Base-by-base conservation (phyloP, 352 stramenopile genomes). In the Pythium angustatum region DNA sequence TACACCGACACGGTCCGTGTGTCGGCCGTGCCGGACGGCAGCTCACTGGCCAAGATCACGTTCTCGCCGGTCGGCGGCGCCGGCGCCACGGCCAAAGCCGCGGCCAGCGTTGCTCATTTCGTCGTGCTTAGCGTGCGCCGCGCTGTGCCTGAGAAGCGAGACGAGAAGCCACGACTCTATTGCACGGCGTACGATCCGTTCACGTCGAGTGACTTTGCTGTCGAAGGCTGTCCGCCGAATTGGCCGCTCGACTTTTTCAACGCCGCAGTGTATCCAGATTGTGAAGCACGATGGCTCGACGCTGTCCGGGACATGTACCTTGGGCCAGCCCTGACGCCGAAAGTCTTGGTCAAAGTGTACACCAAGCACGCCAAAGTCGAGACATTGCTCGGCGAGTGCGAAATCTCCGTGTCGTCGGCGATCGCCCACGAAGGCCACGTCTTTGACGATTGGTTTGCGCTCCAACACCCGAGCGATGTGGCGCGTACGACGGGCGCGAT, bases 121-220 rank as follows among this genome's bases (percentile, higher is more conserved):
- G 77, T 94, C 3, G 76, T 94, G 5, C 48, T 93, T 15, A 94
- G 68, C 26, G 83, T 90, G 15, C 81, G 83, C 1, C 82, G 74
- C 66, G 79, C 83, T 2, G 66, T 82, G 2, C 74, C 79, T 0
- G 66, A 71, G 22, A 38, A 62, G 21, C 22, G 60, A 51, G 64
- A 60, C n/a, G 58, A 76, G 5, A 55, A 47, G 9, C 17, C 69
- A 9, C 44, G 74, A 41, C 53, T 95, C 4, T 95, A 95, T 44
- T 95, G 84, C 62, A 95, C 86, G 5, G 86, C 86, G 5, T 95
- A 95, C 62, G 84, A 95, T 26, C 86, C 86, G 12, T 74, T 87
- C 26, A 93, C 84, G 0, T 84, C 86, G 1, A 90, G 76, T 14
- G 86, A 95, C 60, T 95, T 92, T 65, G 66, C 80, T 1, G 81